Evolutionary conservation across 2,329 filamentous ascomycete genomes (phyloP).

Genomic region (Alternaria burnsii): DNA sequence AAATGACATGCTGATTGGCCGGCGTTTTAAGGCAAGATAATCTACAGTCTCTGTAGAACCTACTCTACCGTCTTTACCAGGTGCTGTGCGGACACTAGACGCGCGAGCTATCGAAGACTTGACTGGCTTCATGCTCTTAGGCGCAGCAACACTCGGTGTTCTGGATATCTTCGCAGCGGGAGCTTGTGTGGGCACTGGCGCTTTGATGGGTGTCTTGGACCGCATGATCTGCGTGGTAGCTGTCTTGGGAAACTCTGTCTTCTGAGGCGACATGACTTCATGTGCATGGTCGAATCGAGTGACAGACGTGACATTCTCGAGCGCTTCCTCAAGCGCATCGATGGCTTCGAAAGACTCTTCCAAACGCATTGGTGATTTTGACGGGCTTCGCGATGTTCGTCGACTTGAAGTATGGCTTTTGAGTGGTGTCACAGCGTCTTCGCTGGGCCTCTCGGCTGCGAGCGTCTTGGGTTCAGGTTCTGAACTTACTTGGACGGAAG

Average conservation of each 20-base stretch:
- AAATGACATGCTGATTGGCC: constrained; percentile 59
- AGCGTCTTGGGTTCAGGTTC: constrained; percentile 44
- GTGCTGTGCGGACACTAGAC: constrained; percentile 36
- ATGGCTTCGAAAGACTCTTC: constrained; percentile 61
- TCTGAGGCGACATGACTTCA: constrained; percentile 42
- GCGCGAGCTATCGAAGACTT: constrained; percentile 36
- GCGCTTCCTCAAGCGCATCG: constrained; percentile 61
- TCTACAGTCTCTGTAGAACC: constrained; percentile 41
- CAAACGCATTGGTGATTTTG: constrained; percentile 46
- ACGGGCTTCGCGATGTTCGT: constrained; percentile 34
- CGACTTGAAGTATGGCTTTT: constrained; percentile 32
- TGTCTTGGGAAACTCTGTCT: constrained; percentile 20
- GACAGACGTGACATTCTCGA: constrained; percentile 57
- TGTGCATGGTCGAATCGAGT: constrained; percentile 45
- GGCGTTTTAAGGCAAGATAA: constrained; percentile 55
- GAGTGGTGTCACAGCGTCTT: constrained; percentile 32
- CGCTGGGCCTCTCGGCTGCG: constrained; percentile 35
- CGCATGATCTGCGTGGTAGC: constrained; percentile 12
- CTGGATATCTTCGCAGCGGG: constrained; percentile 34
- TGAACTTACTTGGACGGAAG: constrained; percentile 30
- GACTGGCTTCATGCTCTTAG: constrained; percentile 42
- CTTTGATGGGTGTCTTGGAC: constrained; percentile 19
- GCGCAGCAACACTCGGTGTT: constrained; percentile 35
- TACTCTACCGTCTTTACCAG: constrained; percentile 33
- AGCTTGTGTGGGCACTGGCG: constrained; percentile 12